phyloP scores from a whole-genome alignment of 2,329 filamentous ascomycete genomes.

The Monilinia fructicola region DNA sequence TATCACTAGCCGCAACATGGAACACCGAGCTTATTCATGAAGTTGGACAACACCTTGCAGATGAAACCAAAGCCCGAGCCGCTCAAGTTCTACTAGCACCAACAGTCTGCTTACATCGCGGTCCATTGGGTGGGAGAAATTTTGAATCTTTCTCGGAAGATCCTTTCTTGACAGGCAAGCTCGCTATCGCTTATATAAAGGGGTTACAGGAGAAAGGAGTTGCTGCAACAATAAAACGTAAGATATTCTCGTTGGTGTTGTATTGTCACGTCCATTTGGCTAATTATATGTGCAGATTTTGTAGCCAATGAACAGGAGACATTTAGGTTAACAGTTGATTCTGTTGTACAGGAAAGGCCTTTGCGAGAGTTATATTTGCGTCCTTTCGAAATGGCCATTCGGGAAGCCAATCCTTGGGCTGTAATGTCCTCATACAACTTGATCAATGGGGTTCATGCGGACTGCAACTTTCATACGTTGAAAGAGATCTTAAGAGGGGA shows the following conservation, averaged over 20 bases:
- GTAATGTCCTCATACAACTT: slow-evolving; percentile 70
- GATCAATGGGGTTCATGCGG: slow-evolving; percentile 62
- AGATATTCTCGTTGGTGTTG: slow-evolving; percentile 30
- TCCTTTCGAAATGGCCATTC: slow-evolving; percentile 70
- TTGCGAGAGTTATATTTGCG: slow-evolving; percentile 71
- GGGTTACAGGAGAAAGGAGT: slow-evolving; percentile 73
- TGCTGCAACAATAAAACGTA: slow-evolving; percentile 76
- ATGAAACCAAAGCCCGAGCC: slow-evolving; percentile 71
- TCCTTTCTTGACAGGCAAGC: slow-evolving; percentile 70
- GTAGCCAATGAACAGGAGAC: slow-evolving; percentile 75
- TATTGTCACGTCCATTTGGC: slow-evolving; percentile 15
- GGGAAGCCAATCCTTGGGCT: slow-evolving; percentile 68
- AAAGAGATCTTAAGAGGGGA: slow-evolving; percentile 59
- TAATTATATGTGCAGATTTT: slow-evolving; percentile 50
- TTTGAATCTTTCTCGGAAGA: slow-evolving; percentile 89
- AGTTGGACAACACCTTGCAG: slow-evolving; percentile 68
- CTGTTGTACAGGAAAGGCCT: slow-evolving; percentile 62
- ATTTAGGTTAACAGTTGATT: slow-evolving; percentile 62
- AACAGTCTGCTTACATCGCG: slow-evolving; percentile 79
- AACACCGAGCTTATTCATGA: slow-evolving; percentile 68
- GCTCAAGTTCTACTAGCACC: slow-evolving; percentile 73
- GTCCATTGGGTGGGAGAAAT: slow-evolving; percentile 78
- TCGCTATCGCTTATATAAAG: slow-evolving; percentile 70
- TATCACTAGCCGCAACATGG: slow-evolving; percentile 78
- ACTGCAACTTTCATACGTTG: slow-evolving; percentile 56